Base-by-base conservation (phyloP, 2,329 filamentous ascomycete species). In the Fusarium pininemorale region DNA sequence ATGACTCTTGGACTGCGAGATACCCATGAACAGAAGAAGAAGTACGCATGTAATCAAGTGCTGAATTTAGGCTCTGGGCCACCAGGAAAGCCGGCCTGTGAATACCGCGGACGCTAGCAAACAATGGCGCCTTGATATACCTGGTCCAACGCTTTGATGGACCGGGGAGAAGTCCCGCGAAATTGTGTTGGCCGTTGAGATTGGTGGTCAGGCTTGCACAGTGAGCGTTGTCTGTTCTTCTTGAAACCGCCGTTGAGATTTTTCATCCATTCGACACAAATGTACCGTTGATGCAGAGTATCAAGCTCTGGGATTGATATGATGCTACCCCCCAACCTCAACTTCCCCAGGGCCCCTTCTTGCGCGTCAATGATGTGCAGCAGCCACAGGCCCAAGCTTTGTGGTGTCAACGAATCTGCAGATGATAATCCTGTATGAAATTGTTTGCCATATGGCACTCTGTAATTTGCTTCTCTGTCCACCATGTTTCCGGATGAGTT, bases 361-460 rank as follows among this genome's bases (percentile, higher is more conserved):
- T 73, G 70, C 69, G 63, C 58, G 73, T 73, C 67, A 67, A 77
- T 79, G 77, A 77, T 78, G 73, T 76, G 75, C 77, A 79, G 74
- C 64, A 73, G 74, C 70, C 75, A 72, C 66, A 75, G 77, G 77
- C 64, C 77, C 67, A 73, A 78, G 74, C 77, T 71, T 70, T 55
- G 66, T 66, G 63, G 60, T 68, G 65, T 48, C 67, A 70, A 45
- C 47, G 47, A 73, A 65, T 56, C 57, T 44, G 39, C 41, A 39
- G 53, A 45, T 68, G 69, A 70, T 48, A 20, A 69, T 76, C 61
- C 55, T 57, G 60, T 66, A 68, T 72, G 61, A 70, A 55, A 63
- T 58, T 62, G 70, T 47, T 57, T 62, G 63, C 72, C 63, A 62
- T 61, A 39, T 61, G 59, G 65, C 57, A 62, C 63, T 75, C 64